Conservation (phyloP, 768 basidiomycete species). For the Infundibulicybe gibba region DNA sequence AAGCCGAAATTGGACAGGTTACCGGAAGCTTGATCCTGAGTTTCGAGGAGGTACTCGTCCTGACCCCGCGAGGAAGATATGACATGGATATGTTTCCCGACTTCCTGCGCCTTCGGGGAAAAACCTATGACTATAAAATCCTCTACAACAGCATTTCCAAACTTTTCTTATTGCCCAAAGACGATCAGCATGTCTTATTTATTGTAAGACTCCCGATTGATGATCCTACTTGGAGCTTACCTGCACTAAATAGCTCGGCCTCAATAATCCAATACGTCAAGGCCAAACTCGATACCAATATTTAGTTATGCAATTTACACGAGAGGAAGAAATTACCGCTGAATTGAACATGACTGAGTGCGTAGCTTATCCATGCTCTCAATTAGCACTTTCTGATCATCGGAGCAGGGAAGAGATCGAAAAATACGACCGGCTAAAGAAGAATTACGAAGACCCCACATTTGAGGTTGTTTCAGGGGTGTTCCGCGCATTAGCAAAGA, state of each 20-base stretch:
- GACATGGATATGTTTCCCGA: conserved; percentile 98
- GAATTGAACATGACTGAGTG: conserved; percentile 93
- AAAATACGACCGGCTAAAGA: conserved; percentile 82
- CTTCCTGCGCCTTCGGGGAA: conserved; percentile 92
- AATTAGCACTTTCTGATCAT: conserved; percentile 2
- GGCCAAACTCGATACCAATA: conserved; percentile 98
- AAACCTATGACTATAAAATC: conserved; percentile 99
- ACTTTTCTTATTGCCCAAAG: conserved; percentile 92
- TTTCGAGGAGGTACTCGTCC: conserved; percentile 92
- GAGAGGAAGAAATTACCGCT: conserved; percentile 95
- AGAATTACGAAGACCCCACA: conserved; percentile 92
- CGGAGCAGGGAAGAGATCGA: conserved; percentile 64
- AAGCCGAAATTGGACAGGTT: conserved; percentile 90
- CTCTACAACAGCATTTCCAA: conserved; percentile 83
- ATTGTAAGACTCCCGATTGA: conserved; percentile 57
- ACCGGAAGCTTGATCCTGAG: conserved; percentile 89
- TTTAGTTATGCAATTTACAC: conserved; percentile 96
- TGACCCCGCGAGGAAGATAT: conserved; percentile 95
- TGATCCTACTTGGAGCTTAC: conserved; percentile 1
- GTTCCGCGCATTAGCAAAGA: conserved; percentile 86
- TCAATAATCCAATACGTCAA: conserved; percentile 93
- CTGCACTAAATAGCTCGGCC: conserved; percentile 57
- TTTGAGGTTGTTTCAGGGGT: conserved; percentile 94
- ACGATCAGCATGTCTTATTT: conserved; percentile 93
- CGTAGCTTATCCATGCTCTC: conserved; percentile 21